Conservation (phyloP, 2,329 filamentous ascomycete genomes). For the Elsinoe necatrix region DNA sequence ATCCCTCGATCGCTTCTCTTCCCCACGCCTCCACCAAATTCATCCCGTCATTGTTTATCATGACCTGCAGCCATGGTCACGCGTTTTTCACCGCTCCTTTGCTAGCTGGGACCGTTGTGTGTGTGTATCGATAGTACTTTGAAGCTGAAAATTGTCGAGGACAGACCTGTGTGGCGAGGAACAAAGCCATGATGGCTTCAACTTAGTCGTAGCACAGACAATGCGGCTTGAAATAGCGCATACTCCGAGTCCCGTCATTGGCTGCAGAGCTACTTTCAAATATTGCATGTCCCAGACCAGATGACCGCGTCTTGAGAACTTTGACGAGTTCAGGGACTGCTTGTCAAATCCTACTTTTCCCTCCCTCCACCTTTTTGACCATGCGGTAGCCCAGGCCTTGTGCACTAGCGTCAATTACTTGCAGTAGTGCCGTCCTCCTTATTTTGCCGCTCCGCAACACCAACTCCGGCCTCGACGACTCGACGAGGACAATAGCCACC, state of each 20-base stretch:
- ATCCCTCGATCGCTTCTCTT: slow-evolving; percentile 1
- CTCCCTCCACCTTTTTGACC: background rate
- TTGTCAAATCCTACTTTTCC: slow-evolving; percentile 7
- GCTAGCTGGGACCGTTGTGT: background rate
- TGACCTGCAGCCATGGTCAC: slow-evolving; percentile 3
- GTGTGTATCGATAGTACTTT: slow-evolving; percentile 2
- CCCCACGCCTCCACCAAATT: slow-evolving; percentile 3
- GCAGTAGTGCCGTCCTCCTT: slow-evolving; percentile 8
- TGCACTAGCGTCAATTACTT: slow-evolving; percentile 1
- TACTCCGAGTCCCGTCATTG: background rate
- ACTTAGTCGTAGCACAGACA: background rate
- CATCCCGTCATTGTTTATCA: slow-evolving; percentile 13
- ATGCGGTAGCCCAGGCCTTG: slow-evolving; percentile 6
- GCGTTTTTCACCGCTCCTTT: slow-evolving; percentile 9
- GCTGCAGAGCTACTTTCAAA: background rate
- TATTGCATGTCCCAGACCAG: background rate
- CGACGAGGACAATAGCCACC: background rate
- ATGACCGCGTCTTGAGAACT: background rate
- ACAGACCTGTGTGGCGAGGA: background rate
- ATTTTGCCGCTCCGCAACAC: slow-evolving; percentile 6
- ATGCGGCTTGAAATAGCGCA: background rate
- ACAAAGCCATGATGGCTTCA: background rate
- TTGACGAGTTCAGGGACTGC: background rate
- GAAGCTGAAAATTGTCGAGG: background rate
- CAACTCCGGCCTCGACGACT: background rate